Percentiles rank a stretch among this genome's conserved stretches.
Evolutionary conservation across 2,329 filamentous ascomycete species (phyloP).

Genomic region (Verticillium zaregamsianum): DNA sequence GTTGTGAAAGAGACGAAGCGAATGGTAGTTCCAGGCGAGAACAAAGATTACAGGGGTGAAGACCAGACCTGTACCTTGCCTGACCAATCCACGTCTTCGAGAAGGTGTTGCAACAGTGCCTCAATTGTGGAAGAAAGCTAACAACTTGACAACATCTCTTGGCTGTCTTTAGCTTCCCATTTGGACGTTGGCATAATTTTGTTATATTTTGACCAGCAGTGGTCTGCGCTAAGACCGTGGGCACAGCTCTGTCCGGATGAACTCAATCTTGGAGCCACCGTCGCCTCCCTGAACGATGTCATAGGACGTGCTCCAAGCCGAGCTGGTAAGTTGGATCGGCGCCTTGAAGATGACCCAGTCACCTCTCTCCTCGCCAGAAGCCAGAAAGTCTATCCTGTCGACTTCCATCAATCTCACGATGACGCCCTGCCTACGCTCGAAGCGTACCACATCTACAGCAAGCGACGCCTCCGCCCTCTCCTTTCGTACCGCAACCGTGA

Average conservation of each 20-base stretch:
- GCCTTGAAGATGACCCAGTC: slow-evolving; percentile 6
- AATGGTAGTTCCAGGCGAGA: no score
- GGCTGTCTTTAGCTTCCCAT: no score
- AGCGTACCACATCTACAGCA: slow-evolving; percentile 7
- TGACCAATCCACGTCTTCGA: no score
- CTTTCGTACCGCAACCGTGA: slow-evolving; percentile 10
- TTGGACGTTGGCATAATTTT: neutral
- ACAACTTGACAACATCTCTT: no score
- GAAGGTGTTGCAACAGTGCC: no score
- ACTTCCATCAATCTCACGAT: slow-evolving; percentile 6
- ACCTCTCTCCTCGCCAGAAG: slow-evolving; percentile 3
- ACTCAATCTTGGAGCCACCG: slow-evolving; percentile 6
- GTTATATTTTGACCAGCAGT: neutral
- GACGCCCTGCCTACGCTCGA: slow-evolving; percentile 9
- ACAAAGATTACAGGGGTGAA: no score
- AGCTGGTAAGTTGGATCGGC: slow-evolving; percentile 7
- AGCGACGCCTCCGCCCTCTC: slow-evolving; percentile 3
- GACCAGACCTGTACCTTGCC: no score
- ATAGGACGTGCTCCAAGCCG: slow-evolving; percentile 12
- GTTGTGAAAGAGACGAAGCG: no score
- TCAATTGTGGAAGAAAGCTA: no score
- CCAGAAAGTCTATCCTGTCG: slow-evolving; percentile 6
- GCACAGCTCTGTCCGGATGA: slow-evolving; percentile 11
- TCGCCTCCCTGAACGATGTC: slow-evolving; percentile 8
- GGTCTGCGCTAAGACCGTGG: neutral